These are phyloP conservation scores for Leucosporidium yakuticum DNA, from an alignment of 768 basidiomycete genomes.

Conservation along the genomic window DNA sequence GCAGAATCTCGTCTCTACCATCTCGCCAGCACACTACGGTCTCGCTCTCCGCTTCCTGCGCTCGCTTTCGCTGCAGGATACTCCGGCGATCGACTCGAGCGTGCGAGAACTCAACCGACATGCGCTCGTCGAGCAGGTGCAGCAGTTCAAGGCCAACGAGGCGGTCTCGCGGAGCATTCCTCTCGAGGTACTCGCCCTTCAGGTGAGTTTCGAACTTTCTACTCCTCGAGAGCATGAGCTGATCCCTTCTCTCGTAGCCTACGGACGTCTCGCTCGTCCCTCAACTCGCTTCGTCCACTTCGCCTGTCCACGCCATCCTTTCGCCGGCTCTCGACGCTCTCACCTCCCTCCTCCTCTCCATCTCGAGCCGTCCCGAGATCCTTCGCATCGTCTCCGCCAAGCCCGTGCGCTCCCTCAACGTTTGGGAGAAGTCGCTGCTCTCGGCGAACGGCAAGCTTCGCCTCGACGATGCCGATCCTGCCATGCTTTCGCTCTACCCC, in stretches of 20 bases:
- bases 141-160: constrained; percentile 31
- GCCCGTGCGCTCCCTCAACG: constrained; percentile 7
- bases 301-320: not conserved
- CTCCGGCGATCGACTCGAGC: not conserved
- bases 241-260: constrained; percentile 47
- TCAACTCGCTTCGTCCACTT: not conserved
- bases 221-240: constrained; percentile 50
- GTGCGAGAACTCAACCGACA: constrained; percentile 18
- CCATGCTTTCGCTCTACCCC: constrained; percentile 20
- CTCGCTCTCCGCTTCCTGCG: constrained; percentile 23
- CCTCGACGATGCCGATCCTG: constrained; percentile 29
- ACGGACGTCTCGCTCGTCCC: constrained; percentile 29
- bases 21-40: constrained; percentile 13
- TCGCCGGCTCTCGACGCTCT: constrained; percentile 22
- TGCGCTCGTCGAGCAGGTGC: constrained; percentile 39
- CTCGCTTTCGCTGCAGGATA: constrained; percentile 1
- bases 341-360: constrained; percentile 7
- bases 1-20: constrained; percentile 11
- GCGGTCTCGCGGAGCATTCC: constrained; percentile 43
- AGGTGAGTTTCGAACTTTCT: constrained; percentile 47
- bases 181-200: constrained; percentile 45
- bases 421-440: constrained; percentile 32
- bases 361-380: constrained; percentile 1
- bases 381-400: constrained; percentile 12
- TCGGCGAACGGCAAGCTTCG: constrained; percentile 19